A percentile compares a stretch with the other conserved stretches of the same genome.
Evolutionary conservation across 2,329 filamentous ascomycete genomes (phyloP).

Genomic region (Arthrobotrys pseudoclavata): DNA sequence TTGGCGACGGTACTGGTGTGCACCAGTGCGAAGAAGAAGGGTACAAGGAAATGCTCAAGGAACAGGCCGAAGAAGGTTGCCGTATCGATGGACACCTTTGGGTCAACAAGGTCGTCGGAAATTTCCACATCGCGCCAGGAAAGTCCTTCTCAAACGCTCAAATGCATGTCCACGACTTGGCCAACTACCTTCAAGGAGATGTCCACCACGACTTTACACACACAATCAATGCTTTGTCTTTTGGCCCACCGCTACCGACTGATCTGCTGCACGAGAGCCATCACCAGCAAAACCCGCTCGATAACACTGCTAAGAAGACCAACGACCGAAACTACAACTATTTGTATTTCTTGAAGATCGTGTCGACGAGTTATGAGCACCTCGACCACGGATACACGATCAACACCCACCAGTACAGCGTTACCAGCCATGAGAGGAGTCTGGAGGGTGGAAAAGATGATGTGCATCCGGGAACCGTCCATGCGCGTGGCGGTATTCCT

Average conservation of each 20-base stretch:
- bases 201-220: constrained; percentile 90
- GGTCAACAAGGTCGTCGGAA: constrained; percentile 98
- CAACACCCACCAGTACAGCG: constrained; percentile 98
- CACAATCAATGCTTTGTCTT: constrained; percentile 87
- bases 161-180: constrained; percentile 96
- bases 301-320: constrained; percentile 81
- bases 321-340: constrained; percentile 90
- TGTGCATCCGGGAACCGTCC: constrained; percentile 91
- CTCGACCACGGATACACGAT: constrained; percentile 83
- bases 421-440: constrained; percentile 94
- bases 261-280: constrained; percentile 47
- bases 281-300: constrained; percentile 88
- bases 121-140: constrained; percentile 97
- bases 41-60: constrained; percentile 88
- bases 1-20: constrained; percentile 89
- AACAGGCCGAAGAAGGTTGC: constrained; percentile 91
- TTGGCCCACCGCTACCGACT: constrained; percentile 87
- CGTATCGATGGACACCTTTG: constrained; percentile 90
- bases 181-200: constrained; percentile 88
- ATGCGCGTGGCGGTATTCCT: constrained; percentile 91
- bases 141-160: constrained; percentile 96
- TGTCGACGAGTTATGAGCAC: constrained; percentile 93
- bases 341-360: constrained; percentile 99
- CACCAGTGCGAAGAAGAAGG: constrained; percentile 97
- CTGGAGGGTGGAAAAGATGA: constrained; percentile 85